A percentile compares a stretch with the other conserved stretches of the same genome.
Conservation (phyloP, 176 grass and related monocot species). For the Ensete glaucum region DNA sequence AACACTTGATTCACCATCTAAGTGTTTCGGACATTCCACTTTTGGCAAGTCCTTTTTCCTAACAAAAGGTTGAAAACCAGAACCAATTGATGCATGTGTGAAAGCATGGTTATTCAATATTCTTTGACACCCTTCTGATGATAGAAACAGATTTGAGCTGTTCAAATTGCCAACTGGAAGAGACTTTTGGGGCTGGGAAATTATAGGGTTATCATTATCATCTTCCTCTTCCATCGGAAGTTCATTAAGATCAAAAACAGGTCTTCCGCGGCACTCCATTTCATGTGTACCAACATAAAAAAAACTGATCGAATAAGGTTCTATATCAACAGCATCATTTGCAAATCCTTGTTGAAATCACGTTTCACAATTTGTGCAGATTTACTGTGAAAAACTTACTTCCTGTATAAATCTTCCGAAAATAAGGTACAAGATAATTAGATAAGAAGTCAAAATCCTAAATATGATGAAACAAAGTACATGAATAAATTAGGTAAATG, state of each 20-base stretch:
- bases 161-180: slow-evolving; percentile 35
- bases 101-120: slow-evolving; percentile 90
- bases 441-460: neutral
- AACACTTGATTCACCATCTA: slow-evolving; percentile 20
- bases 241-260: slow-evolving; percentile 97
- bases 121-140: slow-evolving; percentile 38
- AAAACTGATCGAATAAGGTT: slow-evolving; percentile 25
- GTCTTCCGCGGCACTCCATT: slow-evolving; percentile 91
- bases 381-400: neutral
- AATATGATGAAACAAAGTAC: neutral
- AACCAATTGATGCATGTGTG: slow-evolving; percentile 63
- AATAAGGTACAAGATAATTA: neutral
- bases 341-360: neutral
- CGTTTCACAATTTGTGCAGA: neutral
- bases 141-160: slow-evolving; percentile 39
- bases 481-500: neutral
- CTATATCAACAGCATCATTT: neutral
- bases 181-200: slow-evolving; percentile 72
- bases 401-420: neutral
- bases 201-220: slow-evolving; percentile 32
- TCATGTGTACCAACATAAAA: slow-evolving; percentile 94
- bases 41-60: slow-evolving; percentile 45
- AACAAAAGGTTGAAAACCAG: slow-evolving; percentile 89
- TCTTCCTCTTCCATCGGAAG: slow-evolving; percentile 74
- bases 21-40: slow-evolving; percentile 12